Conservation (phyloP, 805 yeast species). For the Geotrichum ghanense region DNA sequence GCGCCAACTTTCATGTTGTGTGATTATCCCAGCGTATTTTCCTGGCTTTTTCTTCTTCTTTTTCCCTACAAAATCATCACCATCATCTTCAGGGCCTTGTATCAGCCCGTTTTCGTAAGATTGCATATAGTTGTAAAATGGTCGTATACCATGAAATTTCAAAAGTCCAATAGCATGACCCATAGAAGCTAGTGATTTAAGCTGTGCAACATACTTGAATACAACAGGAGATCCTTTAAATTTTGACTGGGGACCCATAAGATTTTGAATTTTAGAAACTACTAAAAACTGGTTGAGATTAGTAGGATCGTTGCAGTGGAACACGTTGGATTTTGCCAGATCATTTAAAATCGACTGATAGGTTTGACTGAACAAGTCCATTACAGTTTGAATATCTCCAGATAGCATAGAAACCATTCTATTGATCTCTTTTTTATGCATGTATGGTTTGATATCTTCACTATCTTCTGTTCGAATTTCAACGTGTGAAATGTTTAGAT, state of each 20-base stretch:
- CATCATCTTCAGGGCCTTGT: neutral
- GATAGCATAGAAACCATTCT: conserved; percentile 45
- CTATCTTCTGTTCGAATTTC: conserved; percentile 83
- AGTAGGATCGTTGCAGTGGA: conserved; percentile 54
- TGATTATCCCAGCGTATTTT: conserved; percentile 58
- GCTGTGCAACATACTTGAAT: conserved; percentile 18
- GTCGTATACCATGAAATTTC: conserved; percentile 69
- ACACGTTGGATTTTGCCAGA: conserved; percentile 46
- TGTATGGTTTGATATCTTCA: conserved; percentile 66
- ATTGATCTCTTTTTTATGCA: conserved; percentile 55
- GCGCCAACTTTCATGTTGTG: conserved; percentile 38
- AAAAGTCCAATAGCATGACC: conserved; percentile 46
- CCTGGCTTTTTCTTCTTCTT: conserved; percentile 28
- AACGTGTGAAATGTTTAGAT: conserved; percentile 59
- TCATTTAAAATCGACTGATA: conserved; percentile 38
- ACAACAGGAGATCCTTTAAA: conserved; percentile 13
- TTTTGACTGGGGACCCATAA: conserved; percentile 15
- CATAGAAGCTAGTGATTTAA: conserved; percentile 53
- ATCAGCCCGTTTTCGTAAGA: conserved; percentile 32
- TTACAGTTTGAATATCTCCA: conserved; percentile 43
- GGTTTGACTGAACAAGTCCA: conserved; percentile 32
- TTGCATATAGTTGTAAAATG: conserved; percentile 57
- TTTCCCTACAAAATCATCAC: conserved; percentile 7
- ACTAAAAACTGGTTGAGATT: conserved; percentile 60
- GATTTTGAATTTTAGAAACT: conserved; percentile 53